Base-by-base conservation (phyloP, 306 rosid species). In the Delonix regia region DNA sequence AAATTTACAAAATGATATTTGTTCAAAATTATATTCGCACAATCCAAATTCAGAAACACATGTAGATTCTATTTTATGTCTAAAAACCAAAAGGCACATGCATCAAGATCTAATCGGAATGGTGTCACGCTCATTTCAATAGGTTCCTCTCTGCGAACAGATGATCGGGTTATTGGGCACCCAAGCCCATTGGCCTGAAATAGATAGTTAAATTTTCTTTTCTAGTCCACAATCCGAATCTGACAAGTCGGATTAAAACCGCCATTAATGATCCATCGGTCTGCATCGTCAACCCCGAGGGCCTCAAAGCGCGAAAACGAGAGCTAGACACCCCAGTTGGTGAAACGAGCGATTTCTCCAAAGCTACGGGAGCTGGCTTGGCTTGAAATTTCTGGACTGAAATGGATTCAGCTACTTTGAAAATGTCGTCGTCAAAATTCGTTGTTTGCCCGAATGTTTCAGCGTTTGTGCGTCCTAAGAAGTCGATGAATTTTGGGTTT, bases 401-500 rank as follows among this genome's bases (percentile, higher is more conserved):
- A 12, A 81, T 84, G 89, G 87, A 72, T 74, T 81, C 85, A 5
- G 60, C 79, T 30, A 64, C 87, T 71, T 62, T 84, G 71, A 74
- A 76, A 71, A 45, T 84, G 83, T 78, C 88, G 38, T 85, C 87
- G 12, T 78, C 79, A 8, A 47, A 39, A 36, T 39, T 78, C 33
- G 21, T 69, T 55, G 15, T 55, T 41, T 22, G 44, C 59, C 62
- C 88, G 21, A 33, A 48, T 74, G 79, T 84, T 68, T 79, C 83
- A 6, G 36, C 51, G 30, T 63, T 48, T 21, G 21, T 75, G 55
- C 56, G 55, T 25, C 21, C 60, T 13, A 64, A 59, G 51, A 60
- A 69, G 77, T 53, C 30, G 16, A 60, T 80, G 18, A 48, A 18
- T 56, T 45, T 45, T 13, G 81, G 82, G 33, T 60, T 80, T 19